phyloP scores from a whole-genome alignment of 1,284 basidiomycete genomes.

The Ustilago tritici region DNA sequence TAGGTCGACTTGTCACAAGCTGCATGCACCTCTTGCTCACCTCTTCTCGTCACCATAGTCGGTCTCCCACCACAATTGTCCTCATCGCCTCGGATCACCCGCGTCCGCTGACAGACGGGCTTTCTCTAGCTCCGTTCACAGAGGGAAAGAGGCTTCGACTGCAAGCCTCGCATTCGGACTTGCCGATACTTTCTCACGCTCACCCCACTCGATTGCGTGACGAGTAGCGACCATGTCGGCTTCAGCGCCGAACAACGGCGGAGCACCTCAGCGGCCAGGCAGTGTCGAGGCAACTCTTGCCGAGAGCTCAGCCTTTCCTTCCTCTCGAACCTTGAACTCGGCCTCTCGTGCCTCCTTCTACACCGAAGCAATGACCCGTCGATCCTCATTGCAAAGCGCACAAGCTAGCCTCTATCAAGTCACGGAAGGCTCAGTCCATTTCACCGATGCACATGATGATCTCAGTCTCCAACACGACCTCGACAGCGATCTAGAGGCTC shows the following conservation, averaged over 20 bases:
- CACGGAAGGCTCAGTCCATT: slow-evolving; percentile 27
- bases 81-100: not conserved
- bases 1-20: not conserved
- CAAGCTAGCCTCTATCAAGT: slow-evolving; percentile 41
- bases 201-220: not conserved
- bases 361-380: slow-evolving; percentile 32
- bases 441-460: slow-evolving; percentile 20
- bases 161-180: no score
- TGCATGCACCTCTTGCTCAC: not conserved
- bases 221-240: slow-evolving; percentile 11
- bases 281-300: slow-evolving; percentile 13
- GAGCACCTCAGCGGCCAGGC: slow-evolving; percentile 1
- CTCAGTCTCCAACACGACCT: slow-evolving; percentile 15
- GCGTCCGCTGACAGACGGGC: no score
- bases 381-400: slow-evolving; percentile 40
- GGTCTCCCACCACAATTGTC: not conserved
- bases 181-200: not conserved
- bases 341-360: slow-evolving; percentile 31
- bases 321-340: slow-evolving; percentile 36
- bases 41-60: not conserved
- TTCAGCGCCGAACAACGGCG: slow-evolving; percentile 13
- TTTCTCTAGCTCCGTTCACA: no score
- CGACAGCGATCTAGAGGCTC: slow-evolving; percentile 29
- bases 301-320: slow-evolving; percentile 5
- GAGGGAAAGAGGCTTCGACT: no score